A percentile compares a stretch with the other conserved stretches of the same genome.
phyloP scores from a whole-genome alignment of 2,329 filamentous ascomycete genomes.

The Paecilomyces variotii region DNA sequence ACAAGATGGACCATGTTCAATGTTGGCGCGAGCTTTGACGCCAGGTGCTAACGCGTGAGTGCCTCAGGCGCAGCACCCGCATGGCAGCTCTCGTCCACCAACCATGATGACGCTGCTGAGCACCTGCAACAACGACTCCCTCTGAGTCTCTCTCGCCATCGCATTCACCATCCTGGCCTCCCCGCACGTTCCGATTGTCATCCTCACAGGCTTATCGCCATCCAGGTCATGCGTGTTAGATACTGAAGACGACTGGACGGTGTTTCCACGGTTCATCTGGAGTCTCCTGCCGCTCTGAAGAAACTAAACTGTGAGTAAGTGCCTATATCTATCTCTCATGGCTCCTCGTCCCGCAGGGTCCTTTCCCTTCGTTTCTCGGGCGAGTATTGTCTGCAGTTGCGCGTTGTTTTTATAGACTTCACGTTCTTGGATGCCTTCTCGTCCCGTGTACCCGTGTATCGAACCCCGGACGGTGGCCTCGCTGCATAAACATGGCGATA shows the following conservation, averaged over 20 bases:
- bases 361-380: background rate
- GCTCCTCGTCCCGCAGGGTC: background rate
- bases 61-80: background rate
- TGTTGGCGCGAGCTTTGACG: background rate
- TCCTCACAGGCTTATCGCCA: background rate
- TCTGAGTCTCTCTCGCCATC: background rate
- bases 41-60: background rate
- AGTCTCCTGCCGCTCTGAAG: background rate
- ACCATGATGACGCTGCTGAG: background rate
- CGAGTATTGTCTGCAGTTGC: background rate
- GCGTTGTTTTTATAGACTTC: background rate
- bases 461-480: background rate
- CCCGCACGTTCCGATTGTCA: background rate
- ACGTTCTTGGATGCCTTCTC: background rate
- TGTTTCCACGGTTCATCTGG: background rate
- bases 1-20: too few relatives aligned
- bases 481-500: conserved; percentile 22
- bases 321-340: background rate
- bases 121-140: background rate
- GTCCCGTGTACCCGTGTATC: background rate
- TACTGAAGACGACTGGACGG: conserved; percentile 3
- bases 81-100: background rate
- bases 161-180: background rate
- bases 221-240: conserved; percentile 1
- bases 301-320: background rate